Evolutionary conservation across 108 stramenopile species (phyloP), one percentile per base, ranked within the genome.

Genomic region (Parietichytrium sp.): DNA sequence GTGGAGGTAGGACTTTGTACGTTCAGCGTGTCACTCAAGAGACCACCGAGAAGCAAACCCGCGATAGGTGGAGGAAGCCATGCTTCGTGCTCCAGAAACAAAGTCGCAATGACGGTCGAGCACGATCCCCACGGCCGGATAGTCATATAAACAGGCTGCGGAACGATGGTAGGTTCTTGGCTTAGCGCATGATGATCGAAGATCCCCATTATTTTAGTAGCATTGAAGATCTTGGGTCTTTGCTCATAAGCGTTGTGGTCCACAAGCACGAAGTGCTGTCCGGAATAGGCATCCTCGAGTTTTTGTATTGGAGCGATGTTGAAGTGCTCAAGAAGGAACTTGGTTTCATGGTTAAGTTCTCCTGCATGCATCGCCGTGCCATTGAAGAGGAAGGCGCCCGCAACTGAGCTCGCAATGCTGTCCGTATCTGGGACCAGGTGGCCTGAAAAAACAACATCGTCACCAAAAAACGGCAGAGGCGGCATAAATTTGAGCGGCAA

Each of bases 171-270:
- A 1, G 61, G 61, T 2, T 33, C 45, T 0, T 33, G 15, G 8
- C 38, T 45, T 13, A 72, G 36, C 38, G 61, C 61, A 42, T 72
- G 61, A 27, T 72, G 61, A 20, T 72, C 61, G 2, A 72, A 72
- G 3, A 72, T 72, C 6, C 61, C 61, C 42, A 45, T n/a, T 10
- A 72, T 72, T 1, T 72, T 72, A 42, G 61, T 20, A 8, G 61
- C 61, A 27, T 72, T 20, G 61, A 72, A 42, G 0, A 38, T 20
- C 61, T 72, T 72, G 61, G 61, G n/a, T 16, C 61, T 33, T 42
- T 72, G 61, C 61, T 33, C 61, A 72, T 33, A 72, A 2, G 61
- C 61, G 42, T 72, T 72, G 61, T 72, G 61, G 61, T 72, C 61
- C 1, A 72, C 15, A n/a, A 72, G 61, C 15, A 72, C 61, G 20